phyloP scores from a whole-genome alignment of 2,329 filamentous ascomycete species.

The Colletotrichum orchidophilum region DNA sequence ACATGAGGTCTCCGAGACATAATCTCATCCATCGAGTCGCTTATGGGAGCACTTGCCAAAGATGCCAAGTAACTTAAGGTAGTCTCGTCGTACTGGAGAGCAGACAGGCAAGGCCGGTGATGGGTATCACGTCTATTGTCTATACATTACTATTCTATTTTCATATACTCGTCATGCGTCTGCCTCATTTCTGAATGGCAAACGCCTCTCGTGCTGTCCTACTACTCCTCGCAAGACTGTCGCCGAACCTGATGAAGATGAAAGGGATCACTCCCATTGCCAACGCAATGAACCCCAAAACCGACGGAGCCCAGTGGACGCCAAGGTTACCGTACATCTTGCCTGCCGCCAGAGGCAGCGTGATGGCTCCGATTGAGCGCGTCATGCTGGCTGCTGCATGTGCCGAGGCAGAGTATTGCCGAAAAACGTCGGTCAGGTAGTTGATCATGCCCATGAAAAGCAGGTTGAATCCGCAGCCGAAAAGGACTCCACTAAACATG shows the following conservation, averaged over 20 bases:
- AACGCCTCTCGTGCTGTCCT: conserved; percentile 23
- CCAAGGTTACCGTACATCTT: conserved; percentile 45
- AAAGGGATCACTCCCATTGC: conserved; percentile 45
- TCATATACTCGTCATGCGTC: neutral
- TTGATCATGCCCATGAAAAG: conserved; percentile 48
- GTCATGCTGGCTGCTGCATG: conserved; percentile 45
- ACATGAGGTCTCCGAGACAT: too few species aligned
- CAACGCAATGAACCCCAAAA: conserved; percentile 43
- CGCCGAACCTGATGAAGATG: conserved; percentile 44
- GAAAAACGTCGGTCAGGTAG: conserved; percentile 46
- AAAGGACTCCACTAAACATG: conserved; percentile 54
- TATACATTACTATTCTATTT: neutral
- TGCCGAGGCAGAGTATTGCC: conserved; percentile 46
- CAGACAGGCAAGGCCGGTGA: too few species aligned
- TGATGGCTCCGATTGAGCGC: conserved; percentile 44
- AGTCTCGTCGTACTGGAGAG: too few species aligned
- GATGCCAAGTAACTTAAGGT: too few species aligned
- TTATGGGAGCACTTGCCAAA: too few species aligned
- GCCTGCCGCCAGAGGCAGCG: conserved; percentile 44
- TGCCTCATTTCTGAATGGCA: neutral
- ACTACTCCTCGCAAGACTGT: conserved; percentile 41
- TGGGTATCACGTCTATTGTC: neutral
- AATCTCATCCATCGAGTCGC: too few species aligned
- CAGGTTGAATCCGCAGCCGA: conserved; percentile 47
- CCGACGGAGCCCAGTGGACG: conserved; percentile 46